Evolutionary conservation across 2,329 filamentous ascomycete genomes (phyloP), one percentile per base, ranked within the genome.

Genomic region (Hypomyces rosellus): DNA sequence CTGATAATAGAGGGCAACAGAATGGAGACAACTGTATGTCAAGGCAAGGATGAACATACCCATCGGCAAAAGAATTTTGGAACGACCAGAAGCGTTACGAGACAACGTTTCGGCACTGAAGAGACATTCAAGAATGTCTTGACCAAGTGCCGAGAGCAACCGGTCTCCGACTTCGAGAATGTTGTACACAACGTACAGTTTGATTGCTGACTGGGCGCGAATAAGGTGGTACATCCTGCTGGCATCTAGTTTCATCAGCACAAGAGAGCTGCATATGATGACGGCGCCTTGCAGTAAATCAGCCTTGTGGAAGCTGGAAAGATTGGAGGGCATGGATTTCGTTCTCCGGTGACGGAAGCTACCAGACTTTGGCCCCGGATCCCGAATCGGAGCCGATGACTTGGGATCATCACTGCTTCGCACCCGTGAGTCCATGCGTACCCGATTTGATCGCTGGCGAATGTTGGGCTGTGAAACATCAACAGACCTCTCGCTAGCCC

Each of bases 221-320:
- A 99, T 96, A 61, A 91, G 91, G 67, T 99, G 93, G 63, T 99
- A 99, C 89, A 97, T 96, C 46, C 91, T 83, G 64, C 91, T 96
- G 5, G 93, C 93, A 65, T 99, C 95, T 42, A 99, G 85, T 20
- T 82, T 85, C 84, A 96, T 92, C 46, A 99, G 74, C 13, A 92
- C 82, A 46, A 86, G 74, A 59, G 89, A 95, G 63, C 89, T 96
- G 61, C 81, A 84, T 45, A 96, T 80, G 54, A 99, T 92, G 52
- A 99, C 79, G 16, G 89, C 75, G 0, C 93, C 93, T 67, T 95
- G 95, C 3, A 99, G 75, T 12, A 99, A 80, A 68, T 99, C 93
- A 9, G 93, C 93, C 68, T 99, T 99, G 72, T 99, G 88, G 55
- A 89, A 90, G 0, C 89, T 85, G 5, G 89, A 85, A 18, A 99